Evolutionary conservation across 371 early-diverging fungal genomes (phyloP).

Genomic region (Mucor lusitanicus): DNA sequence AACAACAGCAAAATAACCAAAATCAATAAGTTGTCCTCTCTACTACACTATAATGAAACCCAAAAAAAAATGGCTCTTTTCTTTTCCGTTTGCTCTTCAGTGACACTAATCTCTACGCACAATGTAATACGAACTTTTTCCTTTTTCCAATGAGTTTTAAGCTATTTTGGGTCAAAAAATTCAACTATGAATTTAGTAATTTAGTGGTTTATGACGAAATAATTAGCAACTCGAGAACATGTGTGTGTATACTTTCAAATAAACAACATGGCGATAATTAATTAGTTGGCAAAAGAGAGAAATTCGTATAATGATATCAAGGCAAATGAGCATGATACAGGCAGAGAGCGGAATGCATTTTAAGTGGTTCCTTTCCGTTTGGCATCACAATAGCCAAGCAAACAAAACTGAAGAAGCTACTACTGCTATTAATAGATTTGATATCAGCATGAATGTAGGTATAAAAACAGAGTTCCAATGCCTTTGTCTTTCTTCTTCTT

Average conservation of each 20-base stretch:
- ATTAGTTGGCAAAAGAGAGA: neutral
- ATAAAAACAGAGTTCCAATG: neutral
- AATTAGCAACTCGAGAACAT: neutral
- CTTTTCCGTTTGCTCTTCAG: neutral
- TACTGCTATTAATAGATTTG: neutral
- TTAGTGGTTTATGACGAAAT: neutral
- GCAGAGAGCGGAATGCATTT: neutral
- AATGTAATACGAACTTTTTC: neutral
- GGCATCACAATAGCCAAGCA: neutral
- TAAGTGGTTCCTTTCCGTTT: neutral
- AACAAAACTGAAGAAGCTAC: neutral
- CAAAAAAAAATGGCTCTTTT: neutral
- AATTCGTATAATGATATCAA: neutral
- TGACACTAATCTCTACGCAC: neutral
- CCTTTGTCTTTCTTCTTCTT: neutral
- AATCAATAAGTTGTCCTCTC: neutral
- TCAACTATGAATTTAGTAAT: neutral
- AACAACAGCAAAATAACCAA: slow-evolving; percentile 19
- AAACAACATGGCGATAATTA: neutral
- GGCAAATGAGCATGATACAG: neutral
- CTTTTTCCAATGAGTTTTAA: slow-evolving; percentile 4
- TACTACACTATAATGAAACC: neutral
- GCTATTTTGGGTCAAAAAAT: neutral
- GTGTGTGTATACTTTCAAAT: neutral
- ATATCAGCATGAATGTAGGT: neutral